These are phyloP conservation scores for Alnus glutinosa DNA, from an alignment of 306 rosid genomes.

Conservation along the genomic window DNA sequence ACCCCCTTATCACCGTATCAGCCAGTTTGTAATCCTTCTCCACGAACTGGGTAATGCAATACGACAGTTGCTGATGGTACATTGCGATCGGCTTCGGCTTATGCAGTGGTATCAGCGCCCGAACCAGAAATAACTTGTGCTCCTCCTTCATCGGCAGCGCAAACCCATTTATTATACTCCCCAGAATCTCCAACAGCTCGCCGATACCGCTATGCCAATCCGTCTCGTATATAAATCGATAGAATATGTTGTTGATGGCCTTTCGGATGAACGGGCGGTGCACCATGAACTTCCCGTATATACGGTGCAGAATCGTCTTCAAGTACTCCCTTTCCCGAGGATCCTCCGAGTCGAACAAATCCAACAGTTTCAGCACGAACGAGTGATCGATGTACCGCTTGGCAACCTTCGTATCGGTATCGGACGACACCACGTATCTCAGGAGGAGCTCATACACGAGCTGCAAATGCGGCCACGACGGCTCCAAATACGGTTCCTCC, in stretches of 20 bases:
- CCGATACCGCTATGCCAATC: constrained; percentile 86
- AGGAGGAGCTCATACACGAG: constrained; percentile 86
- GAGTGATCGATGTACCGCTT: constrained; percentile 92
- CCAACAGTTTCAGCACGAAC: constrained; percentile 79
- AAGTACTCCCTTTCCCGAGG: constrained; percentile 92
- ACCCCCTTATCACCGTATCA: constrained; percentile 82
- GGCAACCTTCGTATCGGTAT: constrained; percentile 88
- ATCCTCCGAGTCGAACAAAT: constrained; percentile 89
- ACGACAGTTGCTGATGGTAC: constrained; percentile 92
- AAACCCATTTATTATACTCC: constrained; percentile 95
- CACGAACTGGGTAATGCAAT: constrained; percentile 92
- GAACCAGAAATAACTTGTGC: constrained; percentile 90
- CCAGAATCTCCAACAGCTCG: constrained; percentile 96
- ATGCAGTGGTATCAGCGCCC: constrained; percentile 91
- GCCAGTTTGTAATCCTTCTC: constrained; percentile 98
- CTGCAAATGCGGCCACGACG: constrained; percentile 93
- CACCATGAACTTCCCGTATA: constrained; percentile 97
- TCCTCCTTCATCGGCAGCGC: constrained; percentile 99
- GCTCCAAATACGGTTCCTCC: constrained; percentile 82
- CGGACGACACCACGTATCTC: constrained; percentile 87
- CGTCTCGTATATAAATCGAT: constrained; percentile 85
- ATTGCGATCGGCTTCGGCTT: constrained; percentile 65
- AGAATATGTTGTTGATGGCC: constrained; percentile 90
- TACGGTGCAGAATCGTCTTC: constrained; percentile 91
- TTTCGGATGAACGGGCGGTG: constrained; percentile 96